Evolutionary conservation across 495 filamentous ascomycete species (phyloP).

Genomic region (Melanomma pulvis-pyrius): DNA sequence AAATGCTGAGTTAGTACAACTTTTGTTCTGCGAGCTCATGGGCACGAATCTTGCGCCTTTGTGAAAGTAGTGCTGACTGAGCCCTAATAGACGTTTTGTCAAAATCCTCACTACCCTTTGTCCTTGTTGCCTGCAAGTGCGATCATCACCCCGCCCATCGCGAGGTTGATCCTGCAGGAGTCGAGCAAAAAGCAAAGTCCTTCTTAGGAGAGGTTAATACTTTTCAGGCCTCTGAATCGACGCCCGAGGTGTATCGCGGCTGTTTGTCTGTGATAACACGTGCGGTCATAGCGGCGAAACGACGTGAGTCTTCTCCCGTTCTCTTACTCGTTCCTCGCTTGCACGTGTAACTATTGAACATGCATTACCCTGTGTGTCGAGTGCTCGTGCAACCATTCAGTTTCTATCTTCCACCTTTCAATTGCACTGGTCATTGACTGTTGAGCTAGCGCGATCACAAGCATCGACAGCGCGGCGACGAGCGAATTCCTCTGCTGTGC

Average conservation of each 20-base stretch:
- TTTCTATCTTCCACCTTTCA: background rate
- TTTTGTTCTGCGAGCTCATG: too few relatives aligned
- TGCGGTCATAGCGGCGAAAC: constrained; percentile 60
- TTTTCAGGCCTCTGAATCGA: constrained; percentile 70
- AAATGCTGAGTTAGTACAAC: constrained; percentile 69
- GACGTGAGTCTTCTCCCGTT: constrained; percentile 27
- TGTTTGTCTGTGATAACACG: constrained; percentile 77
- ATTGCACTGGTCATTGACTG: constrained; percentile 2
- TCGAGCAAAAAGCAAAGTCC: constrained; percentile 59
- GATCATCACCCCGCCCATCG: constrained; percentile 65
- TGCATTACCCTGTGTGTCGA: background rate
- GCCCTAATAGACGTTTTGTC: constrained; percentile 64
- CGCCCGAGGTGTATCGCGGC: constrained; percentile 73
- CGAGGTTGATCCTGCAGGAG: constrained; percentile 60
- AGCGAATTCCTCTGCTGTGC: constrained; percentile 46
- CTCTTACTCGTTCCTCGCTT: background rate
- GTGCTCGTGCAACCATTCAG: background rate
- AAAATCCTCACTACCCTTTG: constrained; percentile 67
- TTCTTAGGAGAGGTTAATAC: constrained; percentile 65
- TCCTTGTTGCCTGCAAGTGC: constrained; percentile 84
- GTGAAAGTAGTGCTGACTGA: constrained; percentile 9
- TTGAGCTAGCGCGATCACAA: constrained; percentile 29
- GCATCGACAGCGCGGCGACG: constrained; percentile 36
- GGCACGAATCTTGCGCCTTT: background rate
- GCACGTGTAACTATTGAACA: background rate